Base-by-base conservation (phyloP, 2,329 filamentous ascomycete species). In the Penicillium aurantiogriseum region DNA sequence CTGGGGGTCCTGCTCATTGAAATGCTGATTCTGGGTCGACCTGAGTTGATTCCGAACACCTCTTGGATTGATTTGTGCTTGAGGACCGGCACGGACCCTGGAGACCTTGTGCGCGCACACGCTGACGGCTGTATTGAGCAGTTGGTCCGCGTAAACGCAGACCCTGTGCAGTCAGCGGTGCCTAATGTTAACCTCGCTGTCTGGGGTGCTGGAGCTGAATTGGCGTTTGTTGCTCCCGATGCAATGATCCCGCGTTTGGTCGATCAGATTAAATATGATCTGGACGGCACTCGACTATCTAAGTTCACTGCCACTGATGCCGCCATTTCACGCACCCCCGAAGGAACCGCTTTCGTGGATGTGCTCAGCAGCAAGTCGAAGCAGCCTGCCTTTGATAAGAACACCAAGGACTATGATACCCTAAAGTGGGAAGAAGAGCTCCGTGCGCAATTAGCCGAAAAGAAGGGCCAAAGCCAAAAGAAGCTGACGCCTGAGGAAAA, bases 391-490 rank as follows among this genome's bases (percentile, higher is more conserved):
- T 86, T 91, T 3, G 88, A 92, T 76, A 97, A 96, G 77, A 96
- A 91, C 68, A 88, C 86, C 48, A 97, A 96, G 73, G 94, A 97
- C 71, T 96, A 97, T 67, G 91, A 99, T 67, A 95, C 91, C 1
- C 76, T 97, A 40, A 97, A 96, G 75, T 99, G 95, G 94, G 94
- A 99, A 75, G 89, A 93, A 72, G 94, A 99, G 63, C 81, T 99
- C 8, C 84, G 92, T 56, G 83, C 86, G 39, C 91, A 97, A 67
- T 77, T 99, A 40, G 92, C 92, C n/a, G 83, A 90, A 71, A 99
- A 97, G 80, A 96, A 93, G 74, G 93, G 93, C 1, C 74, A 77
- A 45, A 85, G 90, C 59, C 86, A 91, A 67, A 93, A 92, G 78
- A 99, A 97, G 76, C 85, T 97, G 10, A 94, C 91, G 0, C 77